Conservation (phyloP, 2,329 filamentous ascomycete genomes). For the Trichophaea hybrida region DNA sequence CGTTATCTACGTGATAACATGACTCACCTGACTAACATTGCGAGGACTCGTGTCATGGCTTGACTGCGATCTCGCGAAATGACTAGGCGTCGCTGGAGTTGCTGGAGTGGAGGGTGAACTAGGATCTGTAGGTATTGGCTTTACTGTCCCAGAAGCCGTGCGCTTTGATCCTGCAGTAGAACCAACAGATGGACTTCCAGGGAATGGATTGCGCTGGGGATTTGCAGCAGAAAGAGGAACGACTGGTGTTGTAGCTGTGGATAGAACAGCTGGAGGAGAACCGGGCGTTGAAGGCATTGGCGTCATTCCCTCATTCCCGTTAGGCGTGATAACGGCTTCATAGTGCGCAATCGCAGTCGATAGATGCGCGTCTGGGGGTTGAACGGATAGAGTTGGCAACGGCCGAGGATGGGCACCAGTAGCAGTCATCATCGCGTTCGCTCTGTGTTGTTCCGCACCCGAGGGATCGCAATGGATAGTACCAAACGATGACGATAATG, state of each 20-base stretch:
- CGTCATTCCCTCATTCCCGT: neutral
- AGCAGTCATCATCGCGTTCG: slow-evolving; percentile 2
- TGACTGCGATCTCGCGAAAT: slow-evolving; percentile 16
- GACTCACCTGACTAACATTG: slow-evolving; percentile 22
- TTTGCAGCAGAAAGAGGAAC: slow-evolving; percentile 17
- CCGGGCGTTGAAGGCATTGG: slow-evolving; percentile 10
- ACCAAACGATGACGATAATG: neutral
- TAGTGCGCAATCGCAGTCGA: neutral
- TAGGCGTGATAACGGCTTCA: neutral
- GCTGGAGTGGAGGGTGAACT: slow-evolving; percentile 18
- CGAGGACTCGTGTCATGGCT: slow-evolving; percentile 20
- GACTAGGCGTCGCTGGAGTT: slow-evolving; percentile 16
- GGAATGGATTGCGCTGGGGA: slow-evolving; percentile 21
- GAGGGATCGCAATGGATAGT: neutral
- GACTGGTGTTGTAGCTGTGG: slow-evolving; percentile 17
- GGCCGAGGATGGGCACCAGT: neutral
- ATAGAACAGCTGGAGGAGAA: slow-evolving; percentile 19
- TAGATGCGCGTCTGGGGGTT: neutral
- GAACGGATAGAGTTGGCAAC: neutral
- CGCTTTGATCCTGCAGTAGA: slow-evolving; percentile 19
- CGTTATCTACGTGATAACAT: neutral
- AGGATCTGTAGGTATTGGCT: slow-evolving; percentile 17
- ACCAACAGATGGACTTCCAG: slow-evolving; percentile 19
- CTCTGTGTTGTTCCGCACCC: neutral
- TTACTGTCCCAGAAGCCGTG: slow-evolving; percentile 21